Evolutionary conservation across 2,329 filamentous ascomycete genomes (phyloP).

Genomic region (Pseudovirgaria hyperparasitica): DNA sequence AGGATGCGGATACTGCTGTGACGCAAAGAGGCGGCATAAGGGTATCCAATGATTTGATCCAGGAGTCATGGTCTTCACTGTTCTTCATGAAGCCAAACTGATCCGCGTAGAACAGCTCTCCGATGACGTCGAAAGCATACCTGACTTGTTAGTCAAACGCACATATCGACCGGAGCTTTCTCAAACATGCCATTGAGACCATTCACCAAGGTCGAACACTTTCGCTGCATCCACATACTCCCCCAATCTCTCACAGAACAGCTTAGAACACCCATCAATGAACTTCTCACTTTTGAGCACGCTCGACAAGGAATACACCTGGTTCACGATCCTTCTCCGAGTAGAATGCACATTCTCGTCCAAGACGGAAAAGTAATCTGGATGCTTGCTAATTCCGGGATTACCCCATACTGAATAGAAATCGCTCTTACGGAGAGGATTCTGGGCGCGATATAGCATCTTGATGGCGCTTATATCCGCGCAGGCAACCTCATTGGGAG

Average conservation of each 20-base stretch:
- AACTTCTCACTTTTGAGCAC: slow-evolving; percentile 9
- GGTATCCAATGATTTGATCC: slow-evolving; percentile 18
- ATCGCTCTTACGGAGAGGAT: slow-evolving; percentile 12
- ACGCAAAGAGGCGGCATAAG: slow-evolving; percentile 19
- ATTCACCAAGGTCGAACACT: slow-evolving; percentile 9
- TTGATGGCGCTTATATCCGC: slow-evolving; percentile 9
- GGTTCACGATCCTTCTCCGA: slow-evolving; percentile 7
- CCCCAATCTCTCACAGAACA: slow-evolving; percentile 8
- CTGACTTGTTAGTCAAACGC: too few species aligned
- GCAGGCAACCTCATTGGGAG: slow-evolving; percentile 6
- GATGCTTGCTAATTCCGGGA: slow-evolving; percentile 6
- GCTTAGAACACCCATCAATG: slow-evolving; percentile 7
- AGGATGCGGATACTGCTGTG: slow-evolving; percentile 16
- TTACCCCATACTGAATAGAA: slow-evolving; percentile 13
- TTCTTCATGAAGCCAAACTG: slow-evolving; percentile 12
- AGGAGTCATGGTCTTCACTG: slow-evolving; percentile 10
- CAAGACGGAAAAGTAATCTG: slow-evolving; percentile 8
- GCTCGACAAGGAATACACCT: slow-evolving; percentile 9
- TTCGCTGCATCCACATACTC: slow-evolving; percentile 7
- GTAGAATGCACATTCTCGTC: slow-evolving; percentile 8
- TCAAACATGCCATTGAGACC: slow-evolving; percentile 6
- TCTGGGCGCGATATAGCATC: slow-evolving; percentile 10
- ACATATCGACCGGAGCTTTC: too few species aligned
- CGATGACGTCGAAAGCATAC: slow-evolving; percentile 17
- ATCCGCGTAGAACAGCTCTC: slow-evolving; percentile 9